Base-by-base conservation (phyloP, 768 basidiomycete species). In the Trametes cubensis region DNA sequence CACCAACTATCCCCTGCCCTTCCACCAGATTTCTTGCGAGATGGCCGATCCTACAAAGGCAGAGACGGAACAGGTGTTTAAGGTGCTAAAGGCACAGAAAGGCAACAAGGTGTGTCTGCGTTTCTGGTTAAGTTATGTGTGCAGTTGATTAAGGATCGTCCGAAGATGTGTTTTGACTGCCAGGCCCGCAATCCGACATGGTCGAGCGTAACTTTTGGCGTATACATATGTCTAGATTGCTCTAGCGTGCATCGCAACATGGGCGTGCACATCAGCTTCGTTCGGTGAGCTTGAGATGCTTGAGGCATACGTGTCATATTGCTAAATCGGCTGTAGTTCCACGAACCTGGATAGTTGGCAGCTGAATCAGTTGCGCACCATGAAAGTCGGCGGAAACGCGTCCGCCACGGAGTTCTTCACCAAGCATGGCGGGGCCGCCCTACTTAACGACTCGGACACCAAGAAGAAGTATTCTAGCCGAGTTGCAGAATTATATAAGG, bases 221-320 rank as follows among this genome's bases (percentile, higher is more conserved):
- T 98, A 15, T 98, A 98, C 76, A 95, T 99, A 71, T 99, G 97
- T 72, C 80, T 98, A 34, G 95, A 99, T 61, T 99, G 97, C 80
- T 98, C 96, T 5, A 91, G 90, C 66, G 79, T 90, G 15, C 97
- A 99, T 76, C 82, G 97, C 55, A 98, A 96, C 74, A 88, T 98
- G 86, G 97, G 97, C 69, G 96, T 98, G 23, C 97, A 99, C 73
- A 95, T 99, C 75, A 92, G 87, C 65, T 99, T 99, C 70, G 96
- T 99, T 45, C 81, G 95, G 94, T 95, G 72, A 69, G 88, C 75
- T 21, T 14, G 42, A 4, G 41, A 47, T 45, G 44, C 18, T 23
- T 14, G 0, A 30, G 40, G 28, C 25, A 30, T 55, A 55, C 50
- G 53, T 64, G 47, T 59, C 59, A 55, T 40, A 41, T 38, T n/a